phyloP scores from a whole-genome alignment of 768 basidiomycete genomes.

The Hypholoma sublateritium region DNA sequence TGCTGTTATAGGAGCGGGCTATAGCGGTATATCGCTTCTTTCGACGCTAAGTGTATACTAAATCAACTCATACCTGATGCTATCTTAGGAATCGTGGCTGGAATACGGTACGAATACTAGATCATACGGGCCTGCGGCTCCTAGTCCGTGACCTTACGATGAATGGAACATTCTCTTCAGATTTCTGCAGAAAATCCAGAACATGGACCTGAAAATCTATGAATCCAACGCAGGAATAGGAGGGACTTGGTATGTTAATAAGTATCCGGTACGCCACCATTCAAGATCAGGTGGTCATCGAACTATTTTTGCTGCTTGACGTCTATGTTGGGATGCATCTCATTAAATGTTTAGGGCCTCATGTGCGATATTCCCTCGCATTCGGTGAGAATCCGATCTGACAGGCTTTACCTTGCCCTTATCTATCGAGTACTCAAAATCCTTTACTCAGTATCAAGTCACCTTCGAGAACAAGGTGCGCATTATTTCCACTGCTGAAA shows the following conservation, averaged over 20 bases:
- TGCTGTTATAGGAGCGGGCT: conserved; percentile 58
- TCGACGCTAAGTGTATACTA: not conserved
- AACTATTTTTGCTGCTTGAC: too few species aligned
- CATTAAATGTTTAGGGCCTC: conserved; percentile 36
- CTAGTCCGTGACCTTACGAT: not conserved
- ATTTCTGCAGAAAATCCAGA: conserved; percentile 51
- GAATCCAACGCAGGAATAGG: conserved; percentile 61
- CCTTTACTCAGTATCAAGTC: conserved; percentile 49
- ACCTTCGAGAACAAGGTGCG: conserved; percentile 54
- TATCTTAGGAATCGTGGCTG: conserved; percentile 47
- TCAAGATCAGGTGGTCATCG: not conserved
- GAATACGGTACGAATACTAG: conserved; percentile 41
- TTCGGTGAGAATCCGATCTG: conserved; percentile 33
- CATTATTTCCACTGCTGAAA: not conserved
- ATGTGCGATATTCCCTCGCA: conserved; percentile 66
- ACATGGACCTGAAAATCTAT: conserved; percentile 56
- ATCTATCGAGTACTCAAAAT: not conserved
- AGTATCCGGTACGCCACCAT: conserved; percentile 39
- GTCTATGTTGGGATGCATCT: too few species aligned
- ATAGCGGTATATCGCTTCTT: conserved; percentile 40
- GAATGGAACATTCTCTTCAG: conserved; percentile 24
- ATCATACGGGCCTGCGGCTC: too few species aligned
- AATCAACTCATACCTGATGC: not conserved
- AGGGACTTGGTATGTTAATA: conserved; percentile 61
- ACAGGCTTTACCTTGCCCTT: too few species aligned